Conservation (phyloP, 306 rosid species). For the Castanea mollissima region DNA sequence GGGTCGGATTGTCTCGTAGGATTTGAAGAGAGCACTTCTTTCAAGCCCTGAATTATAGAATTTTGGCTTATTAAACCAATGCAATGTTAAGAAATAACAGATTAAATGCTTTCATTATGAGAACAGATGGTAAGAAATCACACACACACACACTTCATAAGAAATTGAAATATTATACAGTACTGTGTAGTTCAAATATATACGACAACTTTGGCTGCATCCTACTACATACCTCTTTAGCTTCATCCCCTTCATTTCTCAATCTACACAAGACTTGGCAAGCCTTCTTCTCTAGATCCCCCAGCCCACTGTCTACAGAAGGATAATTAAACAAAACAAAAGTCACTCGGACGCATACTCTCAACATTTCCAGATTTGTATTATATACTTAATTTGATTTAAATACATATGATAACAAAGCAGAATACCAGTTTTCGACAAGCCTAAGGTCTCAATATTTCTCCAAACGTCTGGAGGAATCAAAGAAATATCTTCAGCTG, state of each 20-base stretch:
- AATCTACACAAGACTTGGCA: conserved; percentile 75
- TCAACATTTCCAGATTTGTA: conserved; percentile 14
- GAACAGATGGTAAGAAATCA: background rate
- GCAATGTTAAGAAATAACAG: background rate
- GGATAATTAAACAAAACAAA: conserved; percentile 12
- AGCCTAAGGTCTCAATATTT: conserved; percentile 62
- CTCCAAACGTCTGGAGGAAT: conserved; percentile 80
- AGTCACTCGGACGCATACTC: conserved; percentile 1
- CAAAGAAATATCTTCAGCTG: conserved; percentile 74
- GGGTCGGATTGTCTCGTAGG: conserved; percentile 56
- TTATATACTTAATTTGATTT: conserved; percentile 2
- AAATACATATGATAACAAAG: conserved; percentile 11
- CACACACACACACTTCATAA: background rate
- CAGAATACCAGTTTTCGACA: conserved; percentile 57
- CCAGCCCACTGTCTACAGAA: conserved; percentile 60
- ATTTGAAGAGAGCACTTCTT: conserved; percentile 63
- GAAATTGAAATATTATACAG: background rate
- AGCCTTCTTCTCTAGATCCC: conserved; percentile 73
- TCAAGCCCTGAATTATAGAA: conserved; percentile 53
- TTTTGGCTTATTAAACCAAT: background rate
- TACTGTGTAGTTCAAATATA: conserved; percentile 5
- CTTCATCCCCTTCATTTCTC: conserved; percentile 71
- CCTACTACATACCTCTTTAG: conserved; percentile 58
- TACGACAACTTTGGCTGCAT: conserved; percentile 13
- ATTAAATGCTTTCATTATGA: background rate